Percentiles rank a stretch among this genome's conserved stretches.
These are phyloP conservation scores for Syzygium syzygioides DNA, from an alignment of 441 rosid genomes.

Conservation along the genomic window DNA sequence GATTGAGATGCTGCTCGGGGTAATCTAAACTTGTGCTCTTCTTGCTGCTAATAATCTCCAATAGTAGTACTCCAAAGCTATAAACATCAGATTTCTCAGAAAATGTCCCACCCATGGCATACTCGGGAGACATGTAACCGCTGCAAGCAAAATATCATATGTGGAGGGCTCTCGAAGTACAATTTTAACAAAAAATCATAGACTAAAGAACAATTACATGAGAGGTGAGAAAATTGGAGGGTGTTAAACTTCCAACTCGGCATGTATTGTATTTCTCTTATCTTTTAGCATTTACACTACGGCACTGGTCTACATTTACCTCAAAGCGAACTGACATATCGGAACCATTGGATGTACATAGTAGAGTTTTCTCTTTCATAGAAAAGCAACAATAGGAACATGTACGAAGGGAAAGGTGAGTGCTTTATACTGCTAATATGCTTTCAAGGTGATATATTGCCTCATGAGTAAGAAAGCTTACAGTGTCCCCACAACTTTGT, in stretches of 20 bases:
- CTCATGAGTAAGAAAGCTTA: background rate
- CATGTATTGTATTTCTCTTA: background rate
- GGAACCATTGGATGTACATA: background rate
- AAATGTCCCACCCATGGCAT: slow-evolving; percentile 8
- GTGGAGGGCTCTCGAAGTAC: background rate
- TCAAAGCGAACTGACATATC: background rate
- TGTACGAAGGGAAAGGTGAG: background rate
- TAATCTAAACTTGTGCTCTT: background rate
- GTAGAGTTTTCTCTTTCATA: background rate
- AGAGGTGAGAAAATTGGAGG: background rate
- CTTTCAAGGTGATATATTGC: background rate
- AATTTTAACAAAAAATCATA: background rate
- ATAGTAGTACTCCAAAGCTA: slow-evolving; percentile 7
- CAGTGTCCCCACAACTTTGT: background rate
- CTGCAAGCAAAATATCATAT: background rate
- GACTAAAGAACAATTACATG: background rate
- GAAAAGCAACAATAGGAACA: background rate
- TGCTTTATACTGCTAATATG: background rate
- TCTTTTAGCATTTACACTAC: background rate
- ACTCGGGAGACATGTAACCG: background rate
- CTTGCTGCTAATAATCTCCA: background rate
- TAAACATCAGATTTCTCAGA: slow-evolving; percentile 13
- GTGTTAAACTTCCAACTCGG: background rate
- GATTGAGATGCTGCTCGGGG: background rate
- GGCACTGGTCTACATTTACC: background rate